Evolutionary conservation across 2,329 filamentous ascomycete genomes (phyloP), one percentile per base, ranked within the genome.

Genomic region (Fonsecaea multimorphosa): DNA sequence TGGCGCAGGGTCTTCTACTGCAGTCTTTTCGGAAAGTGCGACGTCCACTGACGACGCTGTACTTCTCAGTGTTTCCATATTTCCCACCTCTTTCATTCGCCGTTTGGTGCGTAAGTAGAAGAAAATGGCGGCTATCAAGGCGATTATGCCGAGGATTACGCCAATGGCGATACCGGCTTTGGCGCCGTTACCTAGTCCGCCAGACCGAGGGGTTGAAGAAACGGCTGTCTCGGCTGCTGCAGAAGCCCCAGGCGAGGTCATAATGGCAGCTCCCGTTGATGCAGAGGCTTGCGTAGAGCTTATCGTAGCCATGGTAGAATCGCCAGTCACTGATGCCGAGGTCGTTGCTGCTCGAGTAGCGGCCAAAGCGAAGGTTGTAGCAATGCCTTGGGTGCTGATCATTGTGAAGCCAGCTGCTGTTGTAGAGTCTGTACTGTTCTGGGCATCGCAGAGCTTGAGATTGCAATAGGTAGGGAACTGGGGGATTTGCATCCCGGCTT

Each of bases 111-210:
- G 54, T 9, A 63, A 22, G 11, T 56, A 64, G 52, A 66, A 58
- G 55, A 68, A 58, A 5, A 46, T 24, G 7, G 32, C 57, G 2
- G 60, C 63, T 31, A 56, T 22, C 27, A 65, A n/a, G 14, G 63
- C 63, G 19, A 53, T n/a, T n/a, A 60, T 52, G 16, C 55, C 63
- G 22, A 61, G 14, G 34, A 64, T 68, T 19, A 64, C 57, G 9
- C 62, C 62, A 32, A 69, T 61, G 7, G 65, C 58, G 38, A 69
- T 58, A 14, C 67, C 67, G 6, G 61, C 67, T 64, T 63, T 65
- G 24, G 62, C 65, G 24, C 67, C 64, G 24, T 19, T 40, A 3
- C 62, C 58, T n/a, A 69, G 31, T 9, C 62, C 52, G 8, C 38
- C 31, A 3, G 66, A 40, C 12, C 24, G 16, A 29, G 52, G 44